Percentiles rank a stretch among this genome's conserved stretches.
phyloP scores from a whole-genome alignment of 2,329 filamentous ascomycete species.

The Ceratocystis smalleyi region DNA sequence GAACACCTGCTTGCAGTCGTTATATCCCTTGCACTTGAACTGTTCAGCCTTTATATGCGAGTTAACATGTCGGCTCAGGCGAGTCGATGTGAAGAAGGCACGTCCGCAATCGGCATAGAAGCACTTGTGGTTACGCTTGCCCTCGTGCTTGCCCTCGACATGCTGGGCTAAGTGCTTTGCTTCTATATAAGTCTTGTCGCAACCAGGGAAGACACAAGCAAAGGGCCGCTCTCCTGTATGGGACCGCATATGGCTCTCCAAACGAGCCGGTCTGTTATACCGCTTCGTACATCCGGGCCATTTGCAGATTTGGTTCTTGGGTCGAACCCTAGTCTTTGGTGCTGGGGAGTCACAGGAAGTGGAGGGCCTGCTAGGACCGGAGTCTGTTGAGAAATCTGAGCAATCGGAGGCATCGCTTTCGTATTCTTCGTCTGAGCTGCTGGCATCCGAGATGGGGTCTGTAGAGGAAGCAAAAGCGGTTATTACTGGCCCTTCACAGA shows the following conservation, averaged over 20 bases:
- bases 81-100: constrained; percentile 64
- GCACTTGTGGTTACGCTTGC: constrained; percentile 56
- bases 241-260: constrained; percentile 65
- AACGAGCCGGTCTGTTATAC: constrained; percentile 72
- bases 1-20: constrained; percentile 61
- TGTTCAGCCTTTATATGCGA: constrained; percentile 64
- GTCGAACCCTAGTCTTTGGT: constrained; percentile 43
- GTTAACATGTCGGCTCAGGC: constrained; percentile 61
- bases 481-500: background rate
- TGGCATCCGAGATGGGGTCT: background rate
- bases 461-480: background rate
- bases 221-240: constrained; percentile 78
- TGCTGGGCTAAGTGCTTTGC: constrained; percentile 78
- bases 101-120: constrained; percentile 59
- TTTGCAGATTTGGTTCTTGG: constrained; percentile 48
- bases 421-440: constrained; percentile 11
- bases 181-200: constrained; percentile 72
- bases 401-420: constrained; percentile 9
- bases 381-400: constrained; percentile 5
- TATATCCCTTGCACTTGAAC: constrained; percentile 55
- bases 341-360: constrained; percentile 24
- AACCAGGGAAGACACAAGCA: constrained; percentile 51
- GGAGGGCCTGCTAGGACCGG: constrained; percentile 23
- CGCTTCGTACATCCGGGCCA: constrained; percentile 61
- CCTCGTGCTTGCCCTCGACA: constrained; percentile 63